phyloP scores from a whole-genome alignment of 257 asterid species.

The Catharanthus roseus region DNA sequence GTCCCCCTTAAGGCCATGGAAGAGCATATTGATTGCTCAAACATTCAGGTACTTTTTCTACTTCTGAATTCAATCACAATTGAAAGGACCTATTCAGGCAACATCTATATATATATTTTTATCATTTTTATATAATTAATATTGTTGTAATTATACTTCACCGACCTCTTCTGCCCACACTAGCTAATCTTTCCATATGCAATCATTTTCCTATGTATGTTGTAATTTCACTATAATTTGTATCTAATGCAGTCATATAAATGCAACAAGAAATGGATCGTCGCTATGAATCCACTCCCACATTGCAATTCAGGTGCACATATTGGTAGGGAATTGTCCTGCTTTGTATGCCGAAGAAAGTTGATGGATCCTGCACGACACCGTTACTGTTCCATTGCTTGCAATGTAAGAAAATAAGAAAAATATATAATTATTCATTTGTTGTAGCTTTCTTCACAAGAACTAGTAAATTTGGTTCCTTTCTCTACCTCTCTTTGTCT shows the following conservation, averaged over 20 bases:
- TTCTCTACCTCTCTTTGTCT: no score
- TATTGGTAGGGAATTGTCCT: slow-evolving; percentile 4
- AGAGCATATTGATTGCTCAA: slow-evolving; percentile 1
- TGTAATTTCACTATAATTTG: neutral
- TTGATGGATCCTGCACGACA: slow-evolving; percentile 9
- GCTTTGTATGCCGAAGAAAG: slow-evolving; percentile 5
- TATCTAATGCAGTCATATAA: slow-evolving; percentile 7
- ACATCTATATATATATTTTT: no score
- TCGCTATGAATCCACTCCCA: slow-evolving; percentile 13
- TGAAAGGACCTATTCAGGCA: no score
- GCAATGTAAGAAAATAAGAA: neutral
- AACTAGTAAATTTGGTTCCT: no score
- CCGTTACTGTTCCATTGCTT: slow-evolving; percentile 5
- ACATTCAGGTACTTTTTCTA: slow-evolving; percentile 6
- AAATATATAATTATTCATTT: no score
- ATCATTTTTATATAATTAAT: no score
- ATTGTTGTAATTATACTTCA: no score
- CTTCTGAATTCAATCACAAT: no score
- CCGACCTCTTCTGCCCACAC: no score
- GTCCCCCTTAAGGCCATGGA: neutral
- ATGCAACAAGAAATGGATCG: slow-evolving; percentile 13
- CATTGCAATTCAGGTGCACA: slow-evolving; percentile 10
- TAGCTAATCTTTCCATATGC: no score
- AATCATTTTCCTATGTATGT: neutral
- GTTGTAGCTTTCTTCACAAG: no score